Base-by-base conservation (phyloP, 495 filamentous ascomycete species). In the Talaromyces ruber region DNA sequence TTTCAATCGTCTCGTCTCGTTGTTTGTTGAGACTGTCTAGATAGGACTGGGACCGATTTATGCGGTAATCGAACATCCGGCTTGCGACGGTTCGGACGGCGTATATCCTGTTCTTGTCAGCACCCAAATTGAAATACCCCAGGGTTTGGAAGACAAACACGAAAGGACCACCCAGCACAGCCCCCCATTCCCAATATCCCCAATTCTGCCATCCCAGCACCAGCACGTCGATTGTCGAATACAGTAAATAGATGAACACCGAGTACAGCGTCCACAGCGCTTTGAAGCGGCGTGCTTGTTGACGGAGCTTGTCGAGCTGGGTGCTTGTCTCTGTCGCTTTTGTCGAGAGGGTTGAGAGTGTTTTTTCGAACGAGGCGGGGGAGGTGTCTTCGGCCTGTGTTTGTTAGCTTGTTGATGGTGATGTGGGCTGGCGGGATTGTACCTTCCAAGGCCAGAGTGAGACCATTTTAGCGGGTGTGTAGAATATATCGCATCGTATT, bases 321-420 rank as follows among this genome's bases (percentile, higher is more conserved):
- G 85, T 71, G 64, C 85, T 88, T 30, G 86, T 82, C 53, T 84
- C 78, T 16, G 87, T 79, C 69, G 98, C 96, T 77, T 93, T 96
- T 28, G 77, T 78, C 14, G 92, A 86, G 47, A 98, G 83, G 11
- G 84, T 82, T 16, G 89, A 88, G 47, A 98, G 86, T 0, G 88
- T 84, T 76, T 92, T 96, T 73, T 98, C 94, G 67, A 98, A 98
- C 5, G 86, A 89, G 43, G 93, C 93, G 2, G 93, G 88, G 65
- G 93, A 96, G 71, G 83, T 88, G 67, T 90, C 85, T 63, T 91
- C 83, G 74, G 88, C 85, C 91, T 95, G 67, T 61, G 50, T 57
- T 52, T 30, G 60, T 30, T 37, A 3, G 61, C 22, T 26, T 51
- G 39, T 25, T 34, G 25, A 22, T 21, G 50, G 24, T 5, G 6